Evolutionary conservation across 805 yeast genomes (phyloP).

Genomic region (Yarrowia keelungensis): DNA sequence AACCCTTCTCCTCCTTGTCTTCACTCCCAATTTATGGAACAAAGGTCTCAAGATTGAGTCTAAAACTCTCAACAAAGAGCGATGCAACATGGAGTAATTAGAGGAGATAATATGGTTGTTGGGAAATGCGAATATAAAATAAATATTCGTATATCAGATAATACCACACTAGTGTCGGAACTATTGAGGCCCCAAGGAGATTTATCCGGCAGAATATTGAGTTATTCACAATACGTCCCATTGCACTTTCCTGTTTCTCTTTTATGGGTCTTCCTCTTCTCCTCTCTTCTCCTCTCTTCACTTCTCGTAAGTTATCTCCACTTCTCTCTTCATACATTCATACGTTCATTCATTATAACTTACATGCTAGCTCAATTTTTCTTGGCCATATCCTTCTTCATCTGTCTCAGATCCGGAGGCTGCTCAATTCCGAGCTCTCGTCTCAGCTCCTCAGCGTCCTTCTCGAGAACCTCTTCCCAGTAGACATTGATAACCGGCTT

Average conservation of each 20-base stretch:
- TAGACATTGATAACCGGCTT: constrained; percentile 84
- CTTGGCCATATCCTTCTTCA: constrained; percentile 46
- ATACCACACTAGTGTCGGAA: no score
- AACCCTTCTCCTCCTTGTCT: no score
- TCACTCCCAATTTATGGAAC: constrained; percentile 13
- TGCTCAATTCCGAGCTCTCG: constrained; percentile 71
- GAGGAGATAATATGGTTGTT: no score
- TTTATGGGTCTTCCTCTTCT: no score
- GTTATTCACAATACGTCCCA: no score
- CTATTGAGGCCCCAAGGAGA: no score
- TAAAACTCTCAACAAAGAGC: background rate
- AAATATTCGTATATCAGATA: no score
- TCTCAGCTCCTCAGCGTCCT: constrained; percentile 76
- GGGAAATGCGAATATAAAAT: no score
- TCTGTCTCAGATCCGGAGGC: constrained; percentile 78
- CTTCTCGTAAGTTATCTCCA: no score
- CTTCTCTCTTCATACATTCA: background rate
- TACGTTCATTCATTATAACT: constrained; percentile 1
- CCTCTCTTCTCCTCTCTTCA: no score
- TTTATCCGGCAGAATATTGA: no score
- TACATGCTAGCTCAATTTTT: background rate
- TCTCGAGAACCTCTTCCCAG: constrained; percentile 85
- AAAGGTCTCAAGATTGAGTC: background rate
- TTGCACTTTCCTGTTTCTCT: no score
- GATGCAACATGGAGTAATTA: background rate